These are phyloP conservation scores for Discostella stelligeroides DNA, from an alignment of 108 stramenopile genomes.

Conservation along the genomic window DNA sequence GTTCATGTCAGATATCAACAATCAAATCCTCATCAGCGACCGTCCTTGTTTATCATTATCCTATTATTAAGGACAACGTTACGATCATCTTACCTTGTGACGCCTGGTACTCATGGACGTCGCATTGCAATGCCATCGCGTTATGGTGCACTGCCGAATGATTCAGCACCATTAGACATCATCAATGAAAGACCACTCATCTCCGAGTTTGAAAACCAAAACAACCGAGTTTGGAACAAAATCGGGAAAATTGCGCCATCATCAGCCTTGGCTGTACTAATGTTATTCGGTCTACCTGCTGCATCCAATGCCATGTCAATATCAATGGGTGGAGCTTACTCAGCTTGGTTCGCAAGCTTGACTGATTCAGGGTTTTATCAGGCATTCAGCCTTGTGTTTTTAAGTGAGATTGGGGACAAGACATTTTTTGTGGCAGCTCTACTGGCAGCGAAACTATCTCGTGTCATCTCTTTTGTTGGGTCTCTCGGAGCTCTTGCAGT, in stretches of 20 bases:
- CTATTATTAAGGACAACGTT: slow-evolving; percentile 13
- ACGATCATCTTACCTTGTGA: not conserved
- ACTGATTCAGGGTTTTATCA: slow-evolving; percentile 89
- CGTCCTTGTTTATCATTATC: not conserved
- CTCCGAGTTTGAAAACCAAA: slow-evolving; percentile 4
- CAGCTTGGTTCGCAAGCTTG: slow-evolving; percentile 52
- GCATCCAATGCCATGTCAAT: slow-evolving; percentile 50
- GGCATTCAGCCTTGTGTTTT: slow-evolving; percentile 92
- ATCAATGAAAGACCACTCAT: slow-evolving; percentile 4
- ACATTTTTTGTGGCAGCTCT: slow-evolving; percentile 99
- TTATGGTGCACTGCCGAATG: slow-evolving; percentile 2
- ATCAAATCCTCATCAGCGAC: no score
- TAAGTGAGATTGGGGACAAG: slow-evolving; percentile 99
- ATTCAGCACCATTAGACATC: slow-evolving; percentile 4
- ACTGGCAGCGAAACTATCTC: slow-evolving; percentile 86
- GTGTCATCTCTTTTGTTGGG: slow-evolving; percentile 91
- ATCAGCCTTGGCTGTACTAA: slow-evolving; percentile 24
- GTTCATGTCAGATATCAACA: no score
- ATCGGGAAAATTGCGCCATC: slow-evolving; percentile 22
- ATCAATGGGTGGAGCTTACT: slow-evolving; percentile 28
- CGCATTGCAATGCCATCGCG: slow-evolving; percentile 2
- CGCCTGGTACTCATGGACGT: slow-evolving; percentile 14
- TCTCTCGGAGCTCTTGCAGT: slow-evolving; percentile 91
- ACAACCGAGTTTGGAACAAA: slow-evolving; percentile 10
- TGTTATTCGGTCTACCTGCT: slow-evolving; percentile 27